These are phyloP conservation scores for Colletotrichum coccodes DNA, from an alignment of 2,329 filamentous ascomycete species.

Conservation along the genomic window DNA sequence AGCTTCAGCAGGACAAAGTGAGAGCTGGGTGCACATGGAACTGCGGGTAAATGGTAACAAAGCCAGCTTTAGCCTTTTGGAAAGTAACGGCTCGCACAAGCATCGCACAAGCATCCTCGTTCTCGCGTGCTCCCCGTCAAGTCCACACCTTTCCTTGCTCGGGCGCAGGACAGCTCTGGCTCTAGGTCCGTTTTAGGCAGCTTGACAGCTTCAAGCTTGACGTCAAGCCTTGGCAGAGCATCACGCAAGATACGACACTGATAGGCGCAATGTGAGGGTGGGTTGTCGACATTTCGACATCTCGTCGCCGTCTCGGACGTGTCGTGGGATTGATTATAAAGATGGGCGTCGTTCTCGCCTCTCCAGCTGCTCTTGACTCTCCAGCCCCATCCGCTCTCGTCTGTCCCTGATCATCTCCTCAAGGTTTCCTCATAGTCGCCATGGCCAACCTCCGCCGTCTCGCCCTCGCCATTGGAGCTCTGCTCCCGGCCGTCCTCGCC, in stretches of 20 bases:
- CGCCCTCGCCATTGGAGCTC: conserved; percentile 43
- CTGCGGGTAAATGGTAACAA: background rate
- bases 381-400: background rate
- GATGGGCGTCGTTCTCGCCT: background rate
- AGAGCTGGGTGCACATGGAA: background rate
- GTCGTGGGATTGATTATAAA: conserved; percentile 19
- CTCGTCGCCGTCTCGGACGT: background rate
- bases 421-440: conserved; percentile 15
- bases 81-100: background rate
- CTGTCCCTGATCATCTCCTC: background rate
- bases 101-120: background rate
- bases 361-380: conserved; percentile 10
- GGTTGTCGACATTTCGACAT: background rate
- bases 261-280: conserved; percentile 11
- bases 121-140: conserved; percentile 3
- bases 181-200: conserved; percentile 27
- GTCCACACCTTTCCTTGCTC: conserved; percentile 20
- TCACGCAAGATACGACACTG: conserved; percentile 29
- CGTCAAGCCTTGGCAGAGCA: conserved; percentile 20
- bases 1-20: background rate
- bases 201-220: too few relatives aligned
- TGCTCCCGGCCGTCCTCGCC: conserved; percentile 42
- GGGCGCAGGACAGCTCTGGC: background rate
- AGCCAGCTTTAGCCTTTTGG: background rate
- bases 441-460: conserved; percentile 44